Base-by-base conservation (phyloP, 2,329 filamentous ascomycete species). In the Gliomastix tumulicola region DNA sequence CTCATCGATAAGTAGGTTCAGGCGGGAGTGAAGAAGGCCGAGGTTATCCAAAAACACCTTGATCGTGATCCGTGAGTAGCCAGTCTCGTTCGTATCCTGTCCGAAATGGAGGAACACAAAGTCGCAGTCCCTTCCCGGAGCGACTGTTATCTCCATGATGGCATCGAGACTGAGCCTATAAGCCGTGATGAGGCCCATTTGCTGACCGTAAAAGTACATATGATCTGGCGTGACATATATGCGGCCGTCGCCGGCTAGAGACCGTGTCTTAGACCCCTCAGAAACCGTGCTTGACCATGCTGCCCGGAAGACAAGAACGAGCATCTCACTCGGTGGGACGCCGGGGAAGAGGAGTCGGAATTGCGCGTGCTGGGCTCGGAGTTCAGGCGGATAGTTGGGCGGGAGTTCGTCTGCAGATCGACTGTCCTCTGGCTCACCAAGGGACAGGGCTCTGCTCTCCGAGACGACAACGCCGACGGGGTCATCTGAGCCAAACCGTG, bases 191-290 rank as follows among this genome's bases (percentile, higher is more conserved):
- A 98, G 72, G 6, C 92, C 92, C 56, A 96, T 80, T 53, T 96
- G 86, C 52, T 97, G 85, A 49, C 89, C 94, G 61, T 96, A 98
- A 54, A 98, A 97, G 59, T 94, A 97, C 56, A 98, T 80, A 45
- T 89, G 84, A 43, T 83, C 80, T 0, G 82, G 73, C 1, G 90
- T 97, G 41, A 95, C 81, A 56, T 94, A 98, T 18, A 94, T 80
- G 36, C 92, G 79, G 1, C 92, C 75, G 38, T 74, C 74, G 15
- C 74, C 73, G 17, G 69, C 62, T 46, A 97, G 56, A 2, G 53
- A 49, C 13, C 63, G 62, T 37, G 54, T 58, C 4, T 60, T 57
- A 7, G 65, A 61, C 15, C 64, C 61, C 18, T 63, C 60, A 9
- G 66, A 53, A 21, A 51, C 60, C 15, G 69, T 66, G 44, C 72